These are phyloP conservation scores for Malassezia globosa DNA, from an alignment of 1,284 basidiomycete genomes.

Conservation along the genomic window DNA sequence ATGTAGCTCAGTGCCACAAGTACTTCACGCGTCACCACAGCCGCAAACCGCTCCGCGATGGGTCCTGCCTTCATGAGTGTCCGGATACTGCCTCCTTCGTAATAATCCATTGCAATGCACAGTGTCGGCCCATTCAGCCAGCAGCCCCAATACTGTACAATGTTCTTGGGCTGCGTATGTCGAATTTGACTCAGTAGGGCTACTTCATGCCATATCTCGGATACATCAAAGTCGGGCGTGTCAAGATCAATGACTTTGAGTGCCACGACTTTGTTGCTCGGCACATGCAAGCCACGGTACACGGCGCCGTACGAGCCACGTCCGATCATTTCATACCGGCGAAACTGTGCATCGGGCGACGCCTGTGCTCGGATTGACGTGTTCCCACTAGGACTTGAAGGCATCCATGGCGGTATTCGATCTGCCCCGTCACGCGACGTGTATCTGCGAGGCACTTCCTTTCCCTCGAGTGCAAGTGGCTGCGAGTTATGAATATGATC, in stretches of 20 bases:
- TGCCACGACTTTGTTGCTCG: slow-evolving; percentile 74
- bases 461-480: too few relatives aligned
- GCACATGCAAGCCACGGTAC: slow-evolving; percentile 55
- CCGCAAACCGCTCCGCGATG: slow-evolving; percentile 78
- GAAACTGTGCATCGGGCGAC: slow-evolving; percentile 24
- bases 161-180: slow-evolving; percentile 64
- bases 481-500: too few relatives aligned
- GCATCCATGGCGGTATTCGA: too few relatives aligned
- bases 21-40: slow-evolving; percentile 78
- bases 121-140: slow-evolving; percentile 85
- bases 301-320: slow-evolving; percentile 45
- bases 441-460: too few relatives aligned
- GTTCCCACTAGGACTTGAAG: too few relatives aligned
- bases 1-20: slow-evolving; percentile 60
- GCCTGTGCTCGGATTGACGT: too few relatives aligned
- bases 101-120: slow-evolving; percentile 99
- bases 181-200: slow-evolving; percentile 78
- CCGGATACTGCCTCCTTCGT: slow-evolving; percentile 85
- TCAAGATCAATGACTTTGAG: slow-evolving; percentile 98
- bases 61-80: slow-evolving; percentile 66
- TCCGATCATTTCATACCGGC: slow-evolving; percentile 39
- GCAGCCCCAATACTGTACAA: slow-evolving; percentile 92
- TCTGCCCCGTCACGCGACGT: too few relatives aligned
- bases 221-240: slow-evolving; percentile 79
- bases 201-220: slow-evolving; percentile 91